Conservation (phyloP, 768 basidiomycete species). For the Lactifluus pinguis region DNA sequence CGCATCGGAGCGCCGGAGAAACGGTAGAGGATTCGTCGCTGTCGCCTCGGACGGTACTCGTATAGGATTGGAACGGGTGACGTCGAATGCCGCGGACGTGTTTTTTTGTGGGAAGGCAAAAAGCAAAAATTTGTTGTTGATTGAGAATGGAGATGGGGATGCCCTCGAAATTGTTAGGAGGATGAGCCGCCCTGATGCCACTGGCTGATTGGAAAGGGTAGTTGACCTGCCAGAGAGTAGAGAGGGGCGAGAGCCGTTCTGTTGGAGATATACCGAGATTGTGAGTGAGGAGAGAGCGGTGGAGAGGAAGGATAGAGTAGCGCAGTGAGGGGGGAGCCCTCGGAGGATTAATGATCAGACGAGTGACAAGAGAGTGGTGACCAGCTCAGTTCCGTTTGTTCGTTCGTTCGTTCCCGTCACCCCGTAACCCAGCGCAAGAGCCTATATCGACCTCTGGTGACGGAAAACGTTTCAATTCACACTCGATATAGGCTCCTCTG, state of each 20-base stretch:
- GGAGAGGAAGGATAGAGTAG: background rate
- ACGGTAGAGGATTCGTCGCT: background rate
- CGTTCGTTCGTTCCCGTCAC: background rate
- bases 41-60: background rate
- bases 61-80: background rate
- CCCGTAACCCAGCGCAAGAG: background rate
- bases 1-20: background rate
- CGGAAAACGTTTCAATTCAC: conserved; percentile 1
- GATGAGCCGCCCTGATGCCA: background rate
- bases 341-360: background rate
- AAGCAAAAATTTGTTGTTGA: background rate
- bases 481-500: conserved; percentile 8
- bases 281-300: background rate
- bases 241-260: background rate
- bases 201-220: background rate
- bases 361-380: background rate
- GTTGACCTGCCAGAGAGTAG: background rate
- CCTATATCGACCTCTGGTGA: conserved; percentile 12
- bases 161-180: background rate
- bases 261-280: background rate
- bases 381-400: conserved; percentile 11
- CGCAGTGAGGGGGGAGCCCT: too few relatives aligned
- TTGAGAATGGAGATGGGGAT: background rate
- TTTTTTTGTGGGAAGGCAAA: background rate
- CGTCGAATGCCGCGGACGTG: background rate